phyloP scores from a whole-genome alignment of 176 grass and related monocot species.

The Oropetium thomaeum region DNA sequence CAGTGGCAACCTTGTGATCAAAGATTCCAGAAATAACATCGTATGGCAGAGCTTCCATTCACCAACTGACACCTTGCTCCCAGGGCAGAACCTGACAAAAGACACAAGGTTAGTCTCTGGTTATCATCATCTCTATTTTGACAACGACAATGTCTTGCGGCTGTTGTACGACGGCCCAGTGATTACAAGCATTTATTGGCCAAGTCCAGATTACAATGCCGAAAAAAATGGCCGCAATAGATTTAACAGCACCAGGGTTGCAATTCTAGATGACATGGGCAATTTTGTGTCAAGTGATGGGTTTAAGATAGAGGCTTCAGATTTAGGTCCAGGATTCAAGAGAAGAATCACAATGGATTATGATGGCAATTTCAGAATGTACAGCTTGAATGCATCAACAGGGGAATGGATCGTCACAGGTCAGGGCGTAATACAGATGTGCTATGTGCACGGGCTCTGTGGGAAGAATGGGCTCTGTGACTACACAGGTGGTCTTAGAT shows the following conservation, averaged over 20 bases:
- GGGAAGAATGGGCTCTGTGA: slow-evolving; percentile 68
- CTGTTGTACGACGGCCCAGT: slow-evolving; percentile 50
- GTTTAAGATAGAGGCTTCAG: slow-evolving; percentile 45
- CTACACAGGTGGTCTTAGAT: slow-evolving; percentile 41
- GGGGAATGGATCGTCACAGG: slow-evolving; percentile 46
- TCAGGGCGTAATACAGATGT: slow-evolving; percentile 55
- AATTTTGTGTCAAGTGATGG: slow-evolving; percentile 56
- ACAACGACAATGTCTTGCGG: slow-evolving; percentile 64
- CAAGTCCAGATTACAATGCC: slow-evolving; percentile 38
- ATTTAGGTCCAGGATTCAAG: slow-evolving; percentile 56
- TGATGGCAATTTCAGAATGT: slow-evolving; percentile 75
- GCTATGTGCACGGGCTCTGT: slow-evolving; percentile 62
- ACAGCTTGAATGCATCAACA: slow-evolving; percentile 54
- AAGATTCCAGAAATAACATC: slow-evolving; percentile 27
- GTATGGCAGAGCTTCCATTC: slow-evolving; percentile 63
- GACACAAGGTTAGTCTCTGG: slow-evolving; percentile 48
- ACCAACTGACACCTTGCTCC: slow-evolving; percentile 57
- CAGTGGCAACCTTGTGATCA: slow-evolving; percentile 64
- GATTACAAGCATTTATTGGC: slow-evolving; percentile 74
- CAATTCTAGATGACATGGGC: slow-evolving; percentile 50
- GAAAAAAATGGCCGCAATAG: slow-evolving; percentile 33
- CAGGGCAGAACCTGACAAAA: slow-evolving; percentile 49
- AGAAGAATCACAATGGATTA: slow-evolving; percentile 51
- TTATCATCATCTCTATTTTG: slow-evolving; percentile 60
- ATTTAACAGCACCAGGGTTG: slow-evolving; percentile 58